Percentiles rank a stretch among this genome's conserved stretches.
phyloP scores from a whole-genome alignment of 1,284 basidiomycete genomes.

The Chiua sp. region DNA sequence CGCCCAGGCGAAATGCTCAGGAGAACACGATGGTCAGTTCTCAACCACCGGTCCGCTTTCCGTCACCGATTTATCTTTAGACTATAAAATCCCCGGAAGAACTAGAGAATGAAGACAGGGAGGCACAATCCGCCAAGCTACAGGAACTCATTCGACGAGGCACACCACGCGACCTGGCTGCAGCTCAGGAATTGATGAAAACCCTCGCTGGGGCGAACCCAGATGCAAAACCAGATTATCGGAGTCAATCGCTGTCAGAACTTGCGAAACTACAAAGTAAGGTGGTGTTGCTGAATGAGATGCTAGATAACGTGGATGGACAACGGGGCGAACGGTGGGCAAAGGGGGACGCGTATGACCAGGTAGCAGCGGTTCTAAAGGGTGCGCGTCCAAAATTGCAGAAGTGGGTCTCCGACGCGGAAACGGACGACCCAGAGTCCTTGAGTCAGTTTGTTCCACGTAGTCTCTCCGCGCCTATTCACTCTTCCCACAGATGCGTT shows the following conservation, averaged over 20 bases:
- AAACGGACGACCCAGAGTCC: slow-evolving; percentile 80
- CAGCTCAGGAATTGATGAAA: slow-evolving; percentile 99
- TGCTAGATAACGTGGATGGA: slow-evolving; percentile 92
- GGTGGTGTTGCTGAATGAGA: slow-evolving; percentile 93
- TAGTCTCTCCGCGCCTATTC: not conserved
- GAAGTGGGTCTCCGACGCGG: slow-evolving; percentile 98
- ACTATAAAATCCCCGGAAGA: slow-evolving; percentile 95
- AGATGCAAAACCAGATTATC: slow-evolving; percentile 93
- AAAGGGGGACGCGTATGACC: slow-evolving; percentile 95
- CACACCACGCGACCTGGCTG: slow-evolving; percentile 93
- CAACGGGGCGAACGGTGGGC: slow-evolving; percentile 74
- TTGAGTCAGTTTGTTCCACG: slow-evolving; percentile 62
- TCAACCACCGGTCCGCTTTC: not conserved
- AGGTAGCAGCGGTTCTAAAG: slow-evolving; percentile 87
- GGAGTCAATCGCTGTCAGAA: slow-evolving; percentile 87
- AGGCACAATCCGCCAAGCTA: slow-evolving; percentile 95
- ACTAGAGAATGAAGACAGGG: slow-evolving; percentile 94
- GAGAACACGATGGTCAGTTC: slow-evolving; percentile 56
- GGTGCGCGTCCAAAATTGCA: slow-evolving; percentile 94
- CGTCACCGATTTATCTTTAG: slow-evolving; percentile 44
- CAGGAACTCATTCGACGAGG: slow-evolving; percentile 98
- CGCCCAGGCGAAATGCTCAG: slow-evolving; percentile 48
- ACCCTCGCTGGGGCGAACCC: slow-evolving; percentile 94
- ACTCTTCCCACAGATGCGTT: slow-evolving; percentile 73
- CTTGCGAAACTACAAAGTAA: slow-evolving; percentile 96